These are phyloP conservation scores for Ustilaginoidea virens DNA, from an alignment of 2,329 filamentous ascomycete genomes.

Conservation along the genomic window DNA sequence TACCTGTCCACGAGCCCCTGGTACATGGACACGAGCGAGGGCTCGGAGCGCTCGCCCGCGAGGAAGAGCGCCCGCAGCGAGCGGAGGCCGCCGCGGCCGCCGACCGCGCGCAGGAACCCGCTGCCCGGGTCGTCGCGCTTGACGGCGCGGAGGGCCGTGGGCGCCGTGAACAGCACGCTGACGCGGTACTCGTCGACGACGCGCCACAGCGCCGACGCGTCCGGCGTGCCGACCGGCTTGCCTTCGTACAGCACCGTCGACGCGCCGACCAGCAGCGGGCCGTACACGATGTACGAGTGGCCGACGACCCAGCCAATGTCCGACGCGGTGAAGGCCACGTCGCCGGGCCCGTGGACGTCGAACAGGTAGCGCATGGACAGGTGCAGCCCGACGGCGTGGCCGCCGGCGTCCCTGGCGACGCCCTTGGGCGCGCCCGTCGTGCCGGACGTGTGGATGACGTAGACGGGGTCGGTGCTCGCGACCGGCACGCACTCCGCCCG, in stretches of 20 bases:
- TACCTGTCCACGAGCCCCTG: conserved; percentile 55
- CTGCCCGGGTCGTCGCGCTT: conserved; percentile 72
- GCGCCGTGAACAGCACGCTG: conserved; percentile 72
- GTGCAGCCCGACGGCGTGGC: conserved; percentile 73
- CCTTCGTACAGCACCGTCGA: conserved; percentile 83
- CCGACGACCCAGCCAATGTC: conserved; percentile 73
- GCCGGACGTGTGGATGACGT: conserved; percentile 79
- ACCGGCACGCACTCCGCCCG: conserved; percentile 65
- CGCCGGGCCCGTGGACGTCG: conserved; percentile 65
- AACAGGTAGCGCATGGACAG: conserved; percentile 74
- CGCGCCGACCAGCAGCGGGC: conserved; percentile 69
- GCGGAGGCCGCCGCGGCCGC: conserved; percentile 53
- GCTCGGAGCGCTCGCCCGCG: conserved; percentile 80
- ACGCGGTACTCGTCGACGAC: conserved; percentile 75
- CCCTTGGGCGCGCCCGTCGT: conserved; percentile 76
- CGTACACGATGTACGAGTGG: conserved; percentile 77
- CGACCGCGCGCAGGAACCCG: conserved; percentile 44
- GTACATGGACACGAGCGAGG: conserved; percentile 69
- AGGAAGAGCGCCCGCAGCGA: conserved; percentile 64
- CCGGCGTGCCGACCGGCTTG: conserved; percentile 82
- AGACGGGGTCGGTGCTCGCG: conserved; percentile 62
- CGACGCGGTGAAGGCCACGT: conserved; percentile 58
- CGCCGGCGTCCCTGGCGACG: conserved; percentile 67
- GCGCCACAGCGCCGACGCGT: conserved; percentile 79
- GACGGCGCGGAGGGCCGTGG: conserved; percentile 76